Conservation (phyloP, 768 basidiomycete species). For the Trametes sanguinea region DNA sequence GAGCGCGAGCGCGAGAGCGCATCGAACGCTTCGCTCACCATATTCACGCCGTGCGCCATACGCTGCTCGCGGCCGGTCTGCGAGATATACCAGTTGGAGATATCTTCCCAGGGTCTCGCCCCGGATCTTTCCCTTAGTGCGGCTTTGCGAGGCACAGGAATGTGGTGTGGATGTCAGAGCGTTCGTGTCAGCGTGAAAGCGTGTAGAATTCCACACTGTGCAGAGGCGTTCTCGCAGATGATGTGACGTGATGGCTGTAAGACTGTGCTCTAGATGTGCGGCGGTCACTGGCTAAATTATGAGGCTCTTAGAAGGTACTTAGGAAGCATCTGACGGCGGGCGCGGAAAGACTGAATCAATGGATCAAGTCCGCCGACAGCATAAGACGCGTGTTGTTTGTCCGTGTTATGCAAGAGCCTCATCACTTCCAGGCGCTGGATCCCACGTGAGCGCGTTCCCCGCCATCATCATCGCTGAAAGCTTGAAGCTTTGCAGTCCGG, state of each 20-base stretch:
- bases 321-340: neutral
- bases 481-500: no score
- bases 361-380: neutral
- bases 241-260: no score
- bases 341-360: neutral
- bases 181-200: neutral
- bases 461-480: neutral
- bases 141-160: neutral
- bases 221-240: no score
- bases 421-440: neutral
- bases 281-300: no score
- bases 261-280: no score
- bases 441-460: conserved; percentile 17
- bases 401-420: conserved; percentile 19
- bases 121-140: conserved; percentile 24
- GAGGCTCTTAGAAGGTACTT: no score
- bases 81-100: conserved; percentile 18
- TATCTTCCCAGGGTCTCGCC: neutral
- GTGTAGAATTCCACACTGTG: neutral
- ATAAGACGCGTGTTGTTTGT: conserved; percentile 21
- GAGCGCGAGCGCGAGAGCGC: neutral
- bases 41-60: neutral
- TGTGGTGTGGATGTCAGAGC: neutral
- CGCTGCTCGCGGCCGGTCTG: conserved; percentile 8
- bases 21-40: neutral